Base-by-base conservation (phyloP, 176 grass and related monocot species). In the Tillandsia leiboldiana region DNA sequence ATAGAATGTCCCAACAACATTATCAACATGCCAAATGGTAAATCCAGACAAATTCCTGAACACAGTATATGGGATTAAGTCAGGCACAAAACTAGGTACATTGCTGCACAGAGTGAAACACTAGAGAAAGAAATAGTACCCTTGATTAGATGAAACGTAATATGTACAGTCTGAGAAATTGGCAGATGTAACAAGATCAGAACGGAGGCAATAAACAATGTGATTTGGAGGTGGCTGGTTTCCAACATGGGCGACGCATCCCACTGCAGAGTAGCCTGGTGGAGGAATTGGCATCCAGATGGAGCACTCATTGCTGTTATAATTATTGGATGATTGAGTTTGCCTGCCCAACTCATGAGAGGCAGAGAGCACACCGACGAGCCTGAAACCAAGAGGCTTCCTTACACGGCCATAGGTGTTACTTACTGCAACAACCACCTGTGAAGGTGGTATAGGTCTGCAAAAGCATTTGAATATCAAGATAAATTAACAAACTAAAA, bases 391-490 rank as follows among this genome's bases (percentile, higher is more conserved):
- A 74, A 91, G 67, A 83, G 93, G 83, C 73, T 85, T 97, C 48
- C 89, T 84, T 65, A 97, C 93, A 78, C 93, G 89, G n/a, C 89
- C 89, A 81, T 97, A 97, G 50, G 84, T 90, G 51, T 92, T 97
- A 77, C 86, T 92, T 70, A 97, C 67, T 69, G 93, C 93, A 79
- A 97, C 79, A 53, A 97, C 93, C 71, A 92, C 89, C 73, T 97
- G 88, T 79, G 86, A 92, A 66, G 93, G 93, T 80, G 93, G 93
- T 66, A 92, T 81, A 57, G 89, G 81, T 78, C 93, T 97, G 71
- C 57, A 51, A 51, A 82, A 48, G 69, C 51, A 52, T 68, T 81
- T 66, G 65, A 26, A 11, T 17, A 81, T 51, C 13, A 54, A n/a
- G 72, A 75, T 50, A 64, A 70, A 63, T 79, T 79, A 70, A 42